Base-by-base conservation (phyloP, 1,139 yeast species). In the Magnusiomyces tetraspermus region DNA sequence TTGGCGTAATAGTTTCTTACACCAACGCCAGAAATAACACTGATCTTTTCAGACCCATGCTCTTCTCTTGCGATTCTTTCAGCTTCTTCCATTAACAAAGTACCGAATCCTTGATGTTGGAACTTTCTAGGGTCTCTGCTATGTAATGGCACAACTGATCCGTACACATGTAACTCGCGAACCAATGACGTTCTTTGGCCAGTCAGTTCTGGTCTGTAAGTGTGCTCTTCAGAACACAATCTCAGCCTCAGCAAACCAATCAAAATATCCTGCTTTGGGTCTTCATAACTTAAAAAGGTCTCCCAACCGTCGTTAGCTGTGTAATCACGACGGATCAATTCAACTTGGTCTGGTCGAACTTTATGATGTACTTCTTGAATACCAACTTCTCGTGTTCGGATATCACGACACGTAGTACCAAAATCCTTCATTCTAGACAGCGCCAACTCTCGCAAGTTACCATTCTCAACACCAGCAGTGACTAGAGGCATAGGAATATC, bases 281-380 rank as follows among this genome's bases (percentile, higher is more conserved):
- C 98, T 69, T 92, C 99, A 68, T 94, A 92, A 31, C 95, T 83
- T 58, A 92, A 72, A 66, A 92, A 92, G 0, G 99, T 92, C 71
- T 92, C 97, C 99, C 99, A 92, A 36, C 99, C 98, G 41, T 96
- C 98, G 65, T 92, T 92, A 46, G 99, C 99, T 59, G 85, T 84
- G 70, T 92, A 92, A 67, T 92, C 99, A 65, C 99, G 80, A 66
- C 99, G 80, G 53, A 92, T 87, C 53, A 92, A 73, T 70, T 92
- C 99, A 21, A 92, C 96, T 68, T 92, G 97, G 65, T 94, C 97
- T 0, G 99, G 99, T 44, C 86, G 86, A 33, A 94, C 96, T 68
- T 90, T 90, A 68, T 90, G 96, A 67, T 92, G 98, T 2, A 92
- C 97, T 67, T 92, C 98, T 70, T 92, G 97, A 56, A 92, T 92